Evolutionary conservation across 2,329 filamentous ascomycete species (phyloP), one percentile per base, ranked within the genome.

Genomic region (Chaetomium sp.): DNA sequence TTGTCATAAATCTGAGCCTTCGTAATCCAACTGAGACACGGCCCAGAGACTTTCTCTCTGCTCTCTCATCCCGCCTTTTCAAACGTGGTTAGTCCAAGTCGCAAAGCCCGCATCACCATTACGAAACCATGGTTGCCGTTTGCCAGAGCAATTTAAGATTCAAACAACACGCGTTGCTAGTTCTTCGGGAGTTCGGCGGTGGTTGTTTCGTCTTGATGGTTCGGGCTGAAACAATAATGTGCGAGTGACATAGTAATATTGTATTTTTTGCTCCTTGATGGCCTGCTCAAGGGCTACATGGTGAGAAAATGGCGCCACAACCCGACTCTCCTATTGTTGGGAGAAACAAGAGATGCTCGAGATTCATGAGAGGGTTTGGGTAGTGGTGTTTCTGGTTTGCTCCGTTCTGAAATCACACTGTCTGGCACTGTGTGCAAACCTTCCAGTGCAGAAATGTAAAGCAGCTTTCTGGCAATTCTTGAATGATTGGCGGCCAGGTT

Each of bases 1-100:
- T 51, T 27, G 13, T 60, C 45, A 65, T 54, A 23, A 66, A 60
- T 13, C 51, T 19, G 42, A 51, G 23, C 31, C 54, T 45, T 29
- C 51, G 31, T 35, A 51, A 61, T 66, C 50, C 62, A 45, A 29
- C 64, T 55, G 62, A 68, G 64, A 68, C 66, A 57, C 54, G 55
- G 58, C 53, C n/a, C 21, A 66, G 56, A 53, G 19, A 55, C 25
- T 51, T 12, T 47, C 5, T 25, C 45, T 54, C 38, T 57, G 57
- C 50, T 51, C 59, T 60, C 33, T 35, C 38, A 23, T 60, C 38
- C 51, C 62, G 51, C 29, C 23, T 12, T 25, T 35, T 35, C 7
- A 27, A 55, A 33, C 29, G 21, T 50, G 35, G 42, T 47, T 38
- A 31, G 50, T n/a, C 25, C 21, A 5, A 56, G 29, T 47, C 12